Percentiles rank a stretch among this genome's conserved stretches.
Evolutionary conservation across 352 stramenopile genomes (phyloP).

Genomic region (Phytophthora brassicae): DNA sequence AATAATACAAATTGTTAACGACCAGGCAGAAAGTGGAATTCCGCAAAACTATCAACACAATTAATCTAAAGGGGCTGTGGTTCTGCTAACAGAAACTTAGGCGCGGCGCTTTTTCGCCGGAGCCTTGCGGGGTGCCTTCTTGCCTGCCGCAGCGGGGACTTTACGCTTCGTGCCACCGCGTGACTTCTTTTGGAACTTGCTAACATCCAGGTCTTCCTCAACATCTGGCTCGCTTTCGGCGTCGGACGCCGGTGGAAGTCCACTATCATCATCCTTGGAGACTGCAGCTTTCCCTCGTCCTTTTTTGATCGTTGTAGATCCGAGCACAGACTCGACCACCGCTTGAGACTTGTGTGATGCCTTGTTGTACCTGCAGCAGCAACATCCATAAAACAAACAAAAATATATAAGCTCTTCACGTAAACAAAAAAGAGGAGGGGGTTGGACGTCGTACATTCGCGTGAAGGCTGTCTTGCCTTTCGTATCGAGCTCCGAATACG

Average conservation of each 20-base stretch:
- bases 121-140: conserved; percentile 56
- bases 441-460: conserved; percentile 59
- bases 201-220: conserved; percentile 68
- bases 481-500: conserved; percentile 76
- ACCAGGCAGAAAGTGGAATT: too few relatives aligned
- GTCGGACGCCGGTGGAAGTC: conserved; percentile 57
- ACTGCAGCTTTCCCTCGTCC: conserved; percentile 51
- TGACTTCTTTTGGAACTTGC: conserved; percentile 83
- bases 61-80: too few relatives aligned
- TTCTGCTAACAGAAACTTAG: too few relatives aligned
- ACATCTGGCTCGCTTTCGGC: conserved; percentile 71
- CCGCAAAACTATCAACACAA: too few relatives aligned
- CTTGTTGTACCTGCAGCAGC: conserved; percentile 87
- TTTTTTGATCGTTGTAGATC: conserved; percentile 75
- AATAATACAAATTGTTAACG: too few relatives aligned
- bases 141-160: conserved; percentile 28
- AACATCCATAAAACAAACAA: background rate
- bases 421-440: background rate
- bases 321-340: conserved; percentile 85
- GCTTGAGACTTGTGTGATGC: conserved; percentile 93
- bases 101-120: conserved; percentile 59
- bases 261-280: conserved; percentile 45
- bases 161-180: conserved; percentile 62
- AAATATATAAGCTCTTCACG: background rate
- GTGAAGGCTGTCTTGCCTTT: conserved; percentile 95